phyloP scores from a whole-genome alignment of 148 eudicot genomes.

The Suaeda aralocaspica region DNA sequence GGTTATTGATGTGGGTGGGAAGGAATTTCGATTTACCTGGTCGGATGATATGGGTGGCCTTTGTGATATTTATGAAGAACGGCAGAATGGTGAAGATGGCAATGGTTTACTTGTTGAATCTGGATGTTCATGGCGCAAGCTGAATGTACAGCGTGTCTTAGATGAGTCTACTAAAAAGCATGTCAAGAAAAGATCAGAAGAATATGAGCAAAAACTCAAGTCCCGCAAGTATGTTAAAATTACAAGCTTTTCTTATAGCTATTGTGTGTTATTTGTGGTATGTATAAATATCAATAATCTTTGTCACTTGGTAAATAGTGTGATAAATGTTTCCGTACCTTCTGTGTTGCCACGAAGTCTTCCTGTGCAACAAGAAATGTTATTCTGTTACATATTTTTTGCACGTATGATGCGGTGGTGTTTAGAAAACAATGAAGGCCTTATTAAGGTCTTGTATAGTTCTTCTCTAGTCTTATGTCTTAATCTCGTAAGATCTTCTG shows the following conservation, averaged over 20 bases:
- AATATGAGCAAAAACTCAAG: slow-evolving; percentile 61
- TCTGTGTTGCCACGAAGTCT: neutral
- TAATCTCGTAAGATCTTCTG: neutral
- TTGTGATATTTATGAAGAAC: slow-evolving; percentile 93
- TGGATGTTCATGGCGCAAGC: slow-evolving; percentile 86
- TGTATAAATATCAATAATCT: neutral
- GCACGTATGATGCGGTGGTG: neutral
- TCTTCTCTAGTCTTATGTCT: neutral
- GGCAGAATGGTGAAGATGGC: slow-evolving; percentile 77
- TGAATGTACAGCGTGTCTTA: slow-evolving; percentile 78
- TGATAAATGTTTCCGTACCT: too few relatives aligned
- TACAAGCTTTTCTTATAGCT: slow-evolving; percentile 12
- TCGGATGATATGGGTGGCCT: slow-evolving; percentile 63
- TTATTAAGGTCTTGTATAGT: neutral
- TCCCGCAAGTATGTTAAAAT: slow-evolving; percentile 65
- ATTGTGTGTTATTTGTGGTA: neutral
- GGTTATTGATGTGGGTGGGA: slow-evolving; percentile 91
- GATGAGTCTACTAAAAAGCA: slow-evolving; percentile 89
- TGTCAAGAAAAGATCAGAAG: slow-evolving; percentile 84
- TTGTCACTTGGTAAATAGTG: too few relatives aligned
- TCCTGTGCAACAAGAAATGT: neutral
- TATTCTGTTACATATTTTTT: neutral
- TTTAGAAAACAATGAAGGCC: neutral
- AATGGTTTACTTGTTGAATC: slow-evolving; percentile 91
- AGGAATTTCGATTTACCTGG: slow-evolving; percentile 85